Evolutionary conservation across 2,329 filamentous ascomycete species (phyloP).

Genomic region (Cadophora luteo-olivacea): DNA sequence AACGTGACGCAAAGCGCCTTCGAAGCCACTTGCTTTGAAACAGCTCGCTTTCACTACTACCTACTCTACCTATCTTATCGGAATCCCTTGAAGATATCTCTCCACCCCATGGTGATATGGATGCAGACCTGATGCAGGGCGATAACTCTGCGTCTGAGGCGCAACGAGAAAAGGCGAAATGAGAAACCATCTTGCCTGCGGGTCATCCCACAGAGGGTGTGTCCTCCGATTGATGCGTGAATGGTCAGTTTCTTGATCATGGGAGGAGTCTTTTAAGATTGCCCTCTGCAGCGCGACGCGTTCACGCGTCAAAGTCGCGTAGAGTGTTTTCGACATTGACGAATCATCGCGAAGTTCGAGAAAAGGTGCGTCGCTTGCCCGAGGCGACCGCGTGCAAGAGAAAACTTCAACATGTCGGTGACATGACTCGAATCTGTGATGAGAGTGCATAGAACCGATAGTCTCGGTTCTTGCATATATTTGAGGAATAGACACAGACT

Average conservation of each 20-base stretch:
- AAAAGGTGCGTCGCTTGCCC: conserved; percentile 10
- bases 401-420: conserved; percentile 2
- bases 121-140: conserved; percentile 20
- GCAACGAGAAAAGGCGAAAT: conserved; percentile 10
- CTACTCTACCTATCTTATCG: conserved; percentile 7
- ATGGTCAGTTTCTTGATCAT: conserved; percentile 14
- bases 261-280: conserved; percentile 18
- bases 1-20: conserved; percentile 1
- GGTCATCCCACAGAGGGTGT: conserved; percentile 19
- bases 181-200: conserved; percentile 14
- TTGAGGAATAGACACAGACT: not conserved
- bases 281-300: conserved; percentile 16
- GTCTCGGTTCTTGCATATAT: not conserved
- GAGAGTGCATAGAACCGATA: conserved; percentile 8
- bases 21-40: conserved; percentile 15
- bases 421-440: conserved; percentile 11
- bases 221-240: not conserved
- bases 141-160: conserved; percentile 13
- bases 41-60: not conserved
- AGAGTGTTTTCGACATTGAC: conserved; percentile 19
- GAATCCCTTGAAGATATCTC: conserved; percentile 7
- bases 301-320: conserved; percentile 20
- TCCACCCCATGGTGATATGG: not conserved
- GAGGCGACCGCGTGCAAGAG: not conserved
- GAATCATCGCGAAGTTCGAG: conserved; percentile 4